Conservation (phyloP, 306 rosid genomes). For the Quercus suber region DNA sequence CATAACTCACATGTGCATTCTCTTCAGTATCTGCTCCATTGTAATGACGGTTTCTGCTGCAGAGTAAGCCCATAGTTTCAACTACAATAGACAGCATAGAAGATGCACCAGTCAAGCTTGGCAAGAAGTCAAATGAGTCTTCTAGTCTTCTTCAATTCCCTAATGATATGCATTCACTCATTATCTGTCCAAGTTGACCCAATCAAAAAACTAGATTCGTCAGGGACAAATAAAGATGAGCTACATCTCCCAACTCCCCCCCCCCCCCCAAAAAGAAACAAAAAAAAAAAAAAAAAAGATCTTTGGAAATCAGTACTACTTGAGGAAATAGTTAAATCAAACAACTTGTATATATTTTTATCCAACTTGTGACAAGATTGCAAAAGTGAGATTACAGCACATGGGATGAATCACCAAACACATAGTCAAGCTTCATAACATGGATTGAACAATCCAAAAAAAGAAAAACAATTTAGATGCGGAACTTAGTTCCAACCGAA, state of each 20-base stretch:
- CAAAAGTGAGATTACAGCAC: not conserved
- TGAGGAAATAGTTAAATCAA: not conserved
- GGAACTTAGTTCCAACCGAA: not conserved
- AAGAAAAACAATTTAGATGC: not conserved
- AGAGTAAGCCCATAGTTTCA: slow-evolving; percentile 86
- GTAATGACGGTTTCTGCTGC: slow-evolving; percentile 76
- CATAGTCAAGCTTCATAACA: not conserved
- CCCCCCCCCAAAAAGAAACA: too few species aligned
- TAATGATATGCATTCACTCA: slow-evolving; percentile 1
- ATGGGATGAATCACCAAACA: not conserved
- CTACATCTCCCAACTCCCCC: not conserved
- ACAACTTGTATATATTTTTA: not conserved
- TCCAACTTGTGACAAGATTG: not conserved
- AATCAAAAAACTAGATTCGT: slow-evolving; percentile 33
- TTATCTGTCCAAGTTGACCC: slow-evolving; percentile 38
- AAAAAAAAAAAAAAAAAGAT: not conserved
- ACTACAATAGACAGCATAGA: slow-evolving; percentile 73
- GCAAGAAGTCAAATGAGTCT: slow-evolving; percentile 28
- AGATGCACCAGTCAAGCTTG: slow-evolving; percentile 57
- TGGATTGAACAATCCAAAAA: not conserved
- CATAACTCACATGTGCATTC: slow-evolving; percentile 67
- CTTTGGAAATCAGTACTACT: not conserved
- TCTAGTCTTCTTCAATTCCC: slow-evolving; percentile 32
- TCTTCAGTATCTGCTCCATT: slow-evolving; percentile 74
- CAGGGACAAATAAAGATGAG: slow-evolving; percentile 11